Evolutionary conservation across 1,284 basidiomycete genomes (phyloP), one percentile per base, ranked within the genome.

Genomic region (Malassezia furfur): DNA sequence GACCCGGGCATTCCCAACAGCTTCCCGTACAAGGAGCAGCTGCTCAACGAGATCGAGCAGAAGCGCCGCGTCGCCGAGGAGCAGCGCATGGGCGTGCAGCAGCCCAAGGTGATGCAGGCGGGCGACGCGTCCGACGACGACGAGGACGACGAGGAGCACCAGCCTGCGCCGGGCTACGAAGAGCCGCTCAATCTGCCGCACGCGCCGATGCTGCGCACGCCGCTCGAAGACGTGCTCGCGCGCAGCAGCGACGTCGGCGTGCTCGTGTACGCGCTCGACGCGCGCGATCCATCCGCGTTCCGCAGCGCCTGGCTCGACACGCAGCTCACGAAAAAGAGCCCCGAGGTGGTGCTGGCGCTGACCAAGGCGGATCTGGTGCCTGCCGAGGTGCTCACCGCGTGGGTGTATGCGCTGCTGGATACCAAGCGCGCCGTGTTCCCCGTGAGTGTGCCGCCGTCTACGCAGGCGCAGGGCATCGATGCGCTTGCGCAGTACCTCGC

Each of bases 1-100:
- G 93, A 98, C 74, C 88, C 87, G 25, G 94, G 94, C 45, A 93
- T 98, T 59, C 93, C 93, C n/a, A 94, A 87, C 77, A 85, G 84
- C 60, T 94, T 91, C 78, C 93, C 91, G 3, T 94, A 86, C 82
- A 98, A 96, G 79, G 93, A 96, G 74, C 85, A 93, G 77, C 85
- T 98, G 56, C 80, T 98, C 39, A 89, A 89, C 14, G 93, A 98
- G 61, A 68, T 74, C 54, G 69, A 73, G 50, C 54, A 64, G 50
- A 63, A 62, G 52, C 60, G 65, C n/a, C 55, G 66, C 11, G 15
- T 54, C 4, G 58, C 57, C 31, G 64, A 62, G 31, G 62, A 65
- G 54, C 52, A 65, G 54, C 61, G 51, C 54, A 52, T 63, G 34
- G 56, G 52, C 22, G 1, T 30, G 12, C 14, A 19, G 3, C n/a